These are phyloP conservation scores for Glarea lozoyensis DNA, from an alignment of 495 filamentous ascomycete genomes.

Conservation along the genomic window DNA sequence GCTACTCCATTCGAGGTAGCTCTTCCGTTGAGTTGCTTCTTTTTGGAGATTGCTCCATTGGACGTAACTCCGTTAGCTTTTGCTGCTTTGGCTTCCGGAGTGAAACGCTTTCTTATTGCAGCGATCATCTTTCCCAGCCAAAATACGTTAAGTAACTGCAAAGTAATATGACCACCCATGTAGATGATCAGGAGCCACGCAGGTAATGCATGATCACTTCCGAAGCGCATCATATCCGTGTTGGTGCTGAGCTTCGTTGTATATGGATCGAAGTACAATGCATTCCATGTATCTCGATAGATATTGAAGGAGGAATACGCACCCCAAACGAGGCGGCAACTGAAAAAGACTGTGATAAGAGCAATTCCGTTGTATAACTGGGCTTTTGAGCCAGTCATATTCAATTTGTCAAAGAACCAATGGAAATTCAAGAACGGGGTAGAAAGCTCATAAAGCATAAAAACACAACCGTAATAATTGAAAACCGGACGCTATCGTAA, in stretches of 20 bases:
- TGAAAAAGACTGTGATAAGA: constrained; percentile 70
- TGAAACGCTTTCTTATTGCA: constrained; percentile 81
- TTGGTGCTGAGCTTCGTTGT: constrained; percentile 23
- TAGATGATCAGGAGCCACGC: constrained; percentile 73
- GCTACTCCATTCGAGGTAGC: no score
- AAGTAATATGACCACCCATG: constrained; percentile 60
- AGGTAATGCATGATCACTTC: constrained; percentile 45
- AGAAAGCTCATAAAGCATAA: constrained; percentile 96
- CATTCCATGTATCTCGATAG: constrained; percentile 69
- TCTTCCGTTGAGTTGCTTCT: no score
- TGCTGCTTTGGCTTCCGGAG: constrained; percentile 41
- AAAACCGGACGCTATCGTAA: constrained; percentile 69
- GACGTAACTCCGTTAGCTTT: constrained; percentile 14
- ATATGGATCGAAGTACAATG: constrained; percentile 33
- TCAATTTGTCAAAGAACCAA: constrained; percentile 98
- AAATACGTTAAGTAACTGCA: constrained; percentile 84
- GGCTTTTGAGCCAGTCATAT: constrained; percentile 70
- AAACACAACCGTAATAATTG: constrained; percentile 81
- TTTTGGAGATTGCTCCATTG: constrained; percentile 8
- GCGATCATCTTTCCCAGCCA: constrained; percentile 98
- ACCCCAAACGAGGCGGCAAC: constrained; percentile 83
- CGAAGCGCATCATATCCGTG: constrained; percentile 32
- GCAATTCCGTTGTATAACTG: constrained; percentile 83
- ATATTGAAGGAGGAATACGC: constrained; percentile 71
- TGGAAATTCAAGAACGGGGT: constrained; percentile 91